Evolutionary conservation across 2,329 filamentous ascomycete species (phyloP).

Genomic region (Pezicula neosporulosa): DNA sequence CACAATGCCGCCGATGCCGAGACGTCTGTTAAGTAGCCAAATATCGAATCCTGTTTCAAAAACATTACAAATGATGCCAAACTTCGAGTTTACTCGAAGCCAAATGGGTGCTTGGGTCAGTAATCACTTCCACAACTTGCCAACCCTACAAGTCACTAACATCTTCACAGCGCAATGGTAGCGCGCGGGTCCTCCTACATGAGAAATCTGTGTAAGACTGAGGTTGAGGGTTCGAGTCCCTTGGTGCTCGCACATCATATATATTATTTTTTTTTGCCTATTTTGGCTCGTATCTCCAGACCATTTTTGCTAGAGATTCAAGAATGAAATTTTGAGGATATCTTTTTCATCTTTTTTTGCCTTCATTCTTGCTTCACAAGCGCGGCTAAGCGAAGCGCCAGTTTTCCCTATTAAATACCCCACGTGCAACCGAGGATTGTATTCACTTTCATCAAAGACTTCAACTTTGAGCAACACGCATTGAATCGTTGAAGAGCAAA

Average conservation of each 20-base stretch:
- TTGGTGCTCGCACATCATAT: slow-evolving; percentile 26
- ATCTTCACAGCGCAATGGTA: slow-evolving; percentile 39
- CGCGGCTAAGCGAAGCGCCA: too few species aligned
- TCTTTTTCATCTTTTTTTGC: not conserved
- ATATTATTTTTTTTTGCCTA: slow-evolving; percentile 1
- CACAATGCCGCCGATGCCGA: too few species aligned
- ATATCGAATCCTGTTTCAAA: too few species aligned
- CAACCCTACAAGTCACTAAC: not conserved
- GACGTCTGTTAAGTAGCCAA: too few species aligned
- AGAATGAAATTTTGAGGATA: too few species aligned
- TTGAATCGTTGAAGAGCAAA: not conserved
- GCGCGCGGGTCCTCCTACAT: slow-evolving; percentile 41
- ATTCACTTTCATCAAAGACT: too few species aligned
- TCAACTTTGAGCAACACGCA: too few species aligned
- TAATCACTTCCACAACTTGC: not conserved
- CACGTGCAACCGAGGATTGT: too few species aligned
- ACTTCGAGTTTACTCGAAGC: not conserved
- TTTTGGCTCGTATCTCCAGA: not conserved
- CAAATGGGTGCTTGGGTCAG: not conserved
- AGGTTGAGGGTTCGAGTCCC: slow-evolving; percentile 32
- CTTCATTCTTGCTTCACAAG: too few species aligned
- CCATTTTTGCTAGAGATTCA: too few species aligned
- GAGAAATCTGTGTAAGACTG: slow-evolving; percentile 13
- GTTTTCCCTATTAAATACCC: too few species aligned
- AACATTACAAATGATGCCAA: too few species aligned